Evolutionary conservation across 495 filamentous ascomycete genomes (phyloP).

Genomic region (Penicillium malachiteum): DNA sequence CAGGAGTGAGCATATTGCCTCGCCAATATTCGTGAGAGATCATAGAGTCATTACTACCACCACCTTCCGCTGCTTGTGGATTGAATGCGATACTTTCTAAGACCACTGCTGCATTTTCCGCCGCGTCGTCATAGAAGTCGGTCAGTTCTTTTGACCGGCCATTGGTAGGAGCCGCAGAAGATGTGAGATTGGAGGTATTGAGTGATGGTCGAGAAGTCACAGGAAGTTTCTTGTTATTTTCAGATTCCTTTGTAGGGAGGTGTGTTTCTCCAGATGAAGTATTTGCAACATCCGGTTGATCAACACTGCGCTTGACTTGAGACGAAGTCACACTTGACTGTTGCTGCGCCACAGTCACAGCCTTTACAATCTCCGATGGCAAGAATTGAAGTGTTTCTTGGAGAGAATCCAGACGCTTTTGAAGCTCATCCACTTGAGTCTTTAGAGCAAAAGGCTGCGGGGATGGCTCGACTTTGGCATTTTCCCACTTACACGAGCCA

Average conservation of each 20-base stretch:
- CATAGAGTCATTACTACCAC: neutral
- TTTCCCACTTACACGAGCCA: constrained; percentile 1
- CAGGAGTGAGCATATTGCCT: neutral
- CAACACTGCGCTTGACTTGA: neutral
- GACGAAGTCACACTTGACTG: neutral
- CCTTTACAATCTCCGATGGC: neutral
- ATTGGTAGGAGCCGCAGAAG: neutral
- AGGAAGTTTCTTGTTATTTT: neutral
- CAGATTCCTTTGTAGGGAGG: neutral
- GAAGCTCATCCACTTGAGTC: neutral
- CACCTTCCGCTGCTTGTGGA: neutral
- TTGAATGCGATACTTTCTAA: constrained; percentile 2
- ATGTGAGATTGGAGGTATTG: neutral
- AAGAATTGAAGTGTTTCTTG: neutral
- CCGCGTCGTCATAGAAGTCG: neutral
- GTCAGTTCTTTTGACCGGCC: neutral
- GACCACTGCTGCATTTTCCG: constrained; percentile 1
- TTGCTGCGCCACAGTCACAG: neutral
- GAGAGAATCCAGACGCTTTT: neutral
- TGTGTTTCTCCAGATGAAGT: neutral
- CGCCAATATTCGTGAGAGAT: constrained; percentile 2
- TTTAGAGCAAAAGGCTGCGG: constrained; percentile 2
- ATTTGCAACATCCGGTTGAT: neutral
- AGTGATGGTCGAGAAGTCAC: neutral
- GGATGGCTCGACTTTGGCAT: neutral